Evolutionary conservation across 495 filamentous ascomycete genomes (phyloP), one percentile per base, ranked within the genome.

Genomic region (Penicillium angulare): DNA sequence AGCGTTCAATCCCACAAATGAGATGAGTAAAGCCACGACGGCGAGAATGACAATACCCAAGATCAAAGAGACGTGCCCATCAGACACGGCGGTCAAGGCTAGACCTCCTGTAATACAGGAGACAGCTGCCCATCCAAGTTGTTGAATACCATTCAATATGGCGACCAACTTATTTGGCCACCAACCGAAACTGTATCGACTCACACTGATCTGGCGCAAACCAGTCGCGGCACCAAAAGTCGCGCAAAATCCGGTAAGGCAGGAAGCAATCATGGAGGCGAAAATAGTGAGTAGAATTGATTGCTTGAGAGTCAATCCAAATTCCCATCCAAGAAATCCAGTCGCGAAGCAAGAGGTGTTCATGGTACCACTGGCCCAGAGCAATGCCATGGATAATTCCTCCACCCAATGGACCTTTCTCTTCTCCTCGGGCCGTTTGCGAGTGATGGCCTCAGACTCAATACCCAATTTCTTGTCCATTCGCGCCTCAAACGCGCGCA

Each of bases 151-250:
- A 36, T 71, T 71, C 22, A 71, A 41, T 21, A 57, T 29, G 4
- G 66, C 63, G 35, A 63, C 59, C 18, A 71, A 49, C 7, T 61
- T 64, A 13, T 63, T 62, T 0, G 63, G 65, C 24, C 63, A 71
- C 47, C 55, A 68, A 10, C 67, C 67, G n/a, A 71, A 52, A 3
- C 63, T 65, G 49, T 65, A 68, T 47, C 67, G 36, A 13, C 59
- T 61, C 86, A 97, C 68, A 86, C 88, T 22, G 84, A 97, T 66
- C 64, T 97, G 48, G 85, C 92, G 32, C 81, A 92, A 63, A 83
- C 92, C 22, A 80, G 86, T 46, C 85, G 87, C 60, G 87, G 92
- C 91, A 73, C 85, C 23, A 89, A 97, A 64, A 7, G 61, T 65
- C 15, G 67, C 67, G 40, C 72, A 79, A 53, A 56, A 68, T 3